A percentile compares a stretch with the other conserved stretches of the same genome.
These are phyloP conservation scores for Quercus bicolor DNA, from an alignment of 306 rosid genomes.

Conservation along the genomic window DNA sequence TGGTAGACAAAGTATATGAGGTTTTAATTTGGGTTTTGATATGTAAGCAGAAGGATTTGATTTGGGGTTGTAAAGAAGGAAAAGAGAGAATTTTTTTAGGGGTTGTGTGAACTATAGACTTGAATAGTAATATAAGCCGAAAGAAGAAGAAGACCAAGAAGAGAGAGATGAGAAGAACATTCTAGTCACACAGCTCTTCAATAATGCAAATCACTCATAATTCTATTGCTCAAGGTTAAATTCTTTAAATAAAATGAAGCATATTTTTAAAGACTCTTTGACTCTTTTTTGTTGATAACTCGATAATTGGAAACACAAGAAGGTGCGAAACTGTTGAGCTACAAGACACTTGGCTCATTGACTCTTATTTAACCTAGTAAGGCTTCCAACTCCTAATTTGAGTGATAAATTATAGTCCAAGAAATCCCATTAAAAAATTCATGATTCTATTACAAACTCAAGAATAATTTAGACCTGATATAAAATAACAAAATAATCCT, in stretches of 20 bases:
- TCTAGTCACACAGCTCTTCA: neutral
- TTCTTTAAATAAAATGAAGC: neutral
- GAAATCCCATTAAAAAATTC: neutral
- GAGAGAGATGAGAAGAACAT: neutral
- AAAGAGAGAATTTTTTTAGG: too few species aligned
- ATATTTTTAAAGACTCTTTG: neutral
- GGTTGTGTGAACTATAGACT: too few species aligned
- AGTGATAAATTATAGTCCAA: neutral
- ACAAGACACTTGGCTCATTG: neutral
- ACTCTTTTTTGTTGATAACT: too few species aligned
- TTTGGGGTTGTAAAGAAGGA: too few species aligned
- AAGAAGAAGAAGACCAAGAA: neutral
- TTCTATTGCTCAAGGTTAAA: neutral
- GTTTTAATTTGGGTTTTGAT: too few species aligned
- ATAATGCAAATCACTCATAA: neutral
- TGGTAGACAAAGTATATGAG: too few species aligned
- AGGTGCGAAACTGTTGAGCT: too few species aligned
- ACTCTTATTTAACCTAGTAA: neutral
- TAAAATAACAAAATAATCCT: neutral
- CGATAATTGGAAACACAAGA: too few species aligned
- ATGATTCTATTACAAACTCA: neutral
- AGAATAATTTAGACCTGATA: neutral
- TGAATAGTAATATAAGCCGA: neutral
- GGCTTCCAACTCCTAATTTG: neutral
- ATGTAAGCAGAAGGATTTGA: too few species aligned